Conservation (phyloP, 1,284 basidiomycete genomes). For the Mycena citricolor region DNA sequence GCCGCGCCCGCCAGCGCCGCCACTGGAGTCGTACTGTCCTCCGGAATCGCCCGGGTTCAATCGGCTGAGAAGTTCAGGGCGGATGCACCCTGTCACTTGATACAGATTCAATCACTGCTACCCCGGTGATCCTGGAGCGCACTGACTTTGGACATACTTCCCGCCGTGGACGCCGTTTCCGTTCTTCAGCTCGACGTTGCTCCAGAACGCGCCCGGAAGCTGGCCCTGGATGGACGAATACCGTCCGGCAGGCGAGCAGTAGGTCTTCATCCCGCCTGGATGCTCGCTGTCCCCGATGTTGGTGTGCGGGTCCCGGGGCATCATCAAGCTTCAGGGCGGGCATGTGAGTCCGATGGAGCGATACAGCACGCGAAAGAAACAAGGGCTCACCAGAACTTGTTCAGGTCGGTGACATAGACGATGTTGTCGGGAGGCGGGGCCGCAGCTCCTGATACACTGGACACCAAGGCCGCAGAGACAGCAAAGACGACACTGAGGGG, state of each 20-base stretch:
- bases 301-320: conserved; percentile 46
- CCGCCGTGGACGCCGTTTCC: conserved; percentile 40
- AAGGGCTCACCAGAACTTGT: conserved; percentile 40
- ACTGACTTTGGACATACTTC: conserved; percentile 42
- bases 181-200: conserved; percentile 40
- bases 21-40: conserved; percentile 54
- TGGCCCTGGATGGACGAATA: conserved; percentile 40
- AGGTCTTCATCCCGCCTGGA: conserved; percentile 49
- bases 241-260: conserved; percentile 41
- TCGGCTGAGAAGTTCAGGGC: conserved; percentile 37
- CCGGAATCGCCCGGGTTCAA: conserved; percentile 45
- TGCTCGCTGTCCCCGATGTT: conserved; percentile 52
- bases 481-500: too few species aligned
- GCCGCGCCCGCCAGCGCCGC: conserved; percentile 43
- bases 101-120: not conserved
- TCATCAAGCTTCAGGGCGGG: conserved; percentile 37
- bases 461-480: too few species aligned
- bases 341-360: too few species aligned
- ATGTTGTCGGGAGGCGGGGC: conserved; percentile 46
- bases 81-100: conserved; percentile 52
- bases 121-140: not conserved
- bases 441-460: too few species aligned
- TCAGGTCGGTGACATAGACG: conserved; percentile 41
- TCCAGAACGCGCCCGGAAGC: conserved; percentile 46
- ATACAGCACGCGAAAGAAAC: not conserved